These are phyloP conservation scores for Pyrenophora tritici-repentis DNA, from an alignment of 2,329 filamentous ascomycete genomes.

Conservation along the genomic window DNA sequence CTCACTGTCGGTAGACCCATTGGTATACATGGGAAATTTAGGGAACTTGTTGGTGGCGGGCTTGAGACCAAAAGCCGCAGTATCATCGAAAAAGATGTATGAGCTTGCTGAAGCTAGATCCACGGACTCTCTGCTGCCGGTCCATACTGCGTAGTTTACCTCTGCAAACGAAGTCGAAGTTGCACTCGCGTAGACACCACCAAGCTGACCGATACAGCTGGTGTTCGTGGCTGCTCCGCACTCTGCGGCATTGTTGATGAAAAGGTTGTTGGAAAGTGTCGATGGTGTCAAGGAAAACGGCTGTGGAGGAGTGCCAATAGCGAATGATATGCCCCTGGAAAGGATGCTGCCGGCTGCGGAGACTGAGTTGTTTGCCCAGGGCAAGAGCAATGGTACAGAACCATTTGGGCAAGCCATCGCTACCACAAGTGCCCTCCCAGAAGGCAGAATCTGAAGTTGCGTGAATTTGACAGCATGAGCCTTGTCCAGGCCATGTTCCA, in stretches of 20 bases:
- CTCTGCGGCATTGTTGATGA: conserved; percentile 20
- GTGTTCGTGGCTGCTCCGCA: conserved; percentile 21
- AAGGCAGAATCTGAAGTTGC: not conserved
- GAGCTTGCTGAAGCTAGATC: conserved; percentile 17
- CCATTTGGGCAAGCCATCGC: conserved; percentile 23
- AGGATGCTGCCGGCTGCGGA: conserved; percentile 17
- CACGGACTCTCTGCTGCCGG: conserved; percentile 20
- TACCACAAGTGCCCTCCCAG: conserved; percentile 1
- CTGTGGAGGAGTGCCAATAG: conserved; percentile 23
- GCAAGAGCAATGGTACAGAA: conserved; percentile 22
- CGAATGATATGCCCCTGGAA: conserved; percentile 22
- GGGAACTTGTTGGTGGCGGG: conserved; percentile 21
- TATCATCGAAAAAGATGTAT: conserved; percentile 23
- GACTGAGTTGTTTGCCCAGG: conserved; percentile 24
- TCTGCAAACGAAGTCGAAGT: conserved; percentile 21
- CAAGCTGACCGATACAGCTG: conserved; percentile 24
- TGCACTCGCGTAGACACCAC: conserved; percentile 21
- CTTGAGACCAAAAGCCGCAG: conserved; percentile 18
- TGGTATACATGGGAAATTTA: conserved; percentile 19
- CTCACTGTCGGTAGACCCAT: conserved; percentile 20
- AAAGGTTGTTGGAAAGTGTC: conserved; percentile 20
- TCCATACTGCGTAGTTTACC: conserved; percentile 18
- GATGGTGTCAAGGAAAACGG: conserved; percentile 24
- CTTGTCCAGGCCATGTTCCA: not conserved
- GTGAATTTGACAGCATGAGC: not conserved